These are phyloP conservation scores for Pezicula rhizophila DNA, from an alignment of 2,329 filamentous ascomycete genomes.

Conservation along the genomic window DNA sequence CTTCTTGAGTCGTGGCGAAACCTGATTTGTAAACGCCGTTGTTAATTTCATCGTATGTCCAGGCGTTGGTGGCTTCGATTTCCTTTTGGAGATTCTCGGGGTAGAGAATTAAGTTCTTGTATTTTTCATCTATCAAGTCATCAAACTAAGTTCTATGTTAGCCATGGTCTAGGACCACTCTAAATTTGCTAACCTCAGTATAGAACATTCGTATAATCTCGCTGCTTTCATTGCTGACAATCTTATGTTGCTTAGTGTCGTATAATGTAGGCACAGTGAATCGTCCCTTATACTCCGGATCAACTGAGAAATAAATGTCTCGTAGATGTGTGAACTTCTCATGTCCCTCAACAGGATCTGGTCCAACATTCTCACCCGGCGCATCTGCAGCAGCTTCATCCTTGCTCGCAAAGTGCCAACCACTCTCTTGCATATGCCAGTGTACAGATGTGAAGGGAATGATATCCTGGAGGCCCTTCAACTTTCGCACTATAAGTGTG, in stretches of 20 bases:
- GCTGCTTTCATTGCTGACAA: conserved; percentile 77
- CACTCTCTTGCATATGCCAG: conserved; percentile 62
- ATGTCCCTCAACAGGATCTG: conserved; percentile 54
- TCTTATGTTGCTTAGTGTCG: conserved; percentile 57
- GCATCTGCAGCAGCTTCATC: conserved; percentile 46
- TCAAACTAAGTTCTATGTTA: conserved; percentile 77
- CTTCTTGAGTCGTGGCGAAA: conserved; percentile 77
- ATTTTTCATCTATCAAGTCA: conserved; percentile 53
- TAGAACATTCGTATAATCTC: conserved; percentile 85
- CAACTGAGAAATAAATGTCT: conserved; percentile 60
- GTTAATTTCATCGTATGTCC: conserved; percentile 72
- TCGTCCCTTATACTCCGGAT: conserved; percentile 59
- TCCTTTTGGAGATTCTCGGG: conserved; percentile 52
- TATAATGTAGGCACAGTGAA: conserved; percentile 67
- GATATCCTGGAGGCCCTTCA: conserved; percentile 87
- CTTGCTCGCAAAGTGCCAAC: conserved; percentile 60
- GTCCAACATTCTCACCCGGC: conserved; percentile 56
- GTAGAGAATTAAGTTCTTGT: conserved; percentile 59
- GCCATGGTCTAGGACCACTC: conserved; percentile 71
- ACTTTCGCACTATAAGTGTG: conserved; percentile 74
- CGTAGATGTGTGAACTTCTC: conserved; percentile 61
- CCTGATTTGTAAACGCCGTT: conserved; percentile 72
- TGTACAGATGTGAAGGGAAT: conserved; percentile 44
- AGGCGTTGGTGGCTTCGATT: conserved; percentile 74
- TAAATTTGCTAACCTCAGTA: conserved; percentile 63